Conservation (phyloP, 176 grass and related monocot genomes). For the Miscanthus lutarioriparius region DNA sequence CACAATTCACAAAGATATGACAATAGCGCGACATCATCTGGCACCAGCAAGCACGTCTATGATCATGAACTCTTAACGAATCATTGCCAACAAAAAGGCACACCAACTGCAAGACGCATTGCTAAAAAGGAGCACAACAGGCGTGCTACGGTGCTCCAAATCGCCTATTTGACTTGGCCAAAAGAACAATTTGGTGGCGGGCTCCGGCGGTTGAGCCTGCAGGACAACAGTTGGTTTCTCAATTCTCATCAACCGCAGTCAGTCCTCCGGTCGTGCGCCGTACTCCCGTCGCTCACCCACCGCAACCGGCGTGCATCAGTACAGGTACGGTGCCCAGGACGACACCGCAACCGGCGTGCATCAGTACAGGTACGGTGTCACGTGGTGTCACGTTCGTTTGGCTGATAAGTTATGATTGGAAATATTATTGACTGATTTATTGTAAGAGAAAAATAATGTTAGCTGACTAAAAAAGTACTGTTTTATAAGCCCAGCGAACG, state of each 20-base stretch:
- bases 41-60: not conserved
- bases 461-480: no score
- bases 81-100: conserved; percentile 31
- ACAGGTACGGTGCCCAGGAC: not conserved
- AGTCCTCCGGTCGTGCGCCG: no score
- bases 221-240: not conserved
- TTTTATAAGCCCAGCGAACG: no score
- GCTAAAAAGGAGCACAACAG: not conserved
- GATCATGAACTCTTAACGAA: not conserved
- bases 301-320: not conserved
- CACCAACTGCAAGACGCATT: not conserved
- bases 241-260: not conserved
- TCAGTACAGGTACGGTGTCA: no score
- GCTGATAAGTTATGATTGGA: no score
- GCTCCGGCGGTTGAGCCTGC: no score
- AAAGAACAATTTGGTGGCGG: not conserved
- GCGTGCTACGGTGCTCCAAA: no score
- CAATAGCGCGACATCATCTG: conserved; percentile 16
- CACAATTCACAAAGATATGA: not conserved
- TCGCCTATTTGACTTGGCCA: not conserved
- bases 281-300: not conserved
- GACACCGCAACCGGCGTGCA: no score
- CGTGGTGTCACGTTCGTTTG: no score
- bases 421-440: no score
- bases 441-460: no score